These are phyloP conservation scores for Carex myosuroides DNA, from an alignment of 176 grass and related monocot species.

Conservation along the genomic window DNA sequence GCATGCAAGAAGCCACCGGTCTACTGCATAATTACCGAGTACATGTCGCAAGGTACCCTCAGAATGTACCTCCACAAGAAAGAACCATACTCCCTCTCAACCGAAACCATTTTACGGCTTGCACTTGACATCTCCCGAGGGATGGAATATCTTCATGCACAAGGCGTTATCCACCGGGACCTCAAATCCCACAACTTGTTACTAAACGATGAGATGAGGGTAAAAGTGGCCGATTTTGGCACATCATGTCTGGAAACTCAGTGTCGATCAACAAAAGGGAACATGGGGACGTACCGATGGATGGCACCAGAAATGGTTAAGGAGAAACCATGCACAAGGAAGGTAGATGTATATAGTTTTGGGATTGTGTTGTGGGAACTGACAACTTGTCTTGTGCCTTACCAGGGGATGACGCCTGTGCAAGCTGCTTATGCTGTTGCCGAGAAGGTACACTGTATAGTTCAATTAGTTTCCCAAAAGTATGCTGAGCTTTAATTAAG, in stretches of 20 bases:
- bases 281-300: constrained; percentile 97
- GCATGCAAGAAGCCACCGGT: constrained; percentile 93
- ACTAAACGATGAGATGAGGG: constrained; percentile 93
- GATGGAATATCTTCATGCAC: constrained; percentile 92
- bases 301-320: constrained; percentile 98
- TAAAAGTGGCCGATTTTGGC: constrained; percentile 95
- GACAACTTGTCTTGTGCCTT: constrained; percentile 89
- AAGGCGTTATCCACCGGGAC: constrained; percentile 93
- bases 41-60: constrained; percentile 99
- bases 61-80: constrained; percentile 99
- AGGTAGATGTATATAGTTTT: constrained; percentile 98
- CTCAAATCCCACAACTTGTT: constrained; percentile 97
- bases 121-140: constrained; percentile 90
- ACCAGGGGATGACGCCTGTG: constrained; percentile 95
- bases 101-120: constrained; percentile 75
- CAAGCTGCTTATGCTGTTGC: constrained; percentile 89
- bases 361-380: constrained; percentile 98
- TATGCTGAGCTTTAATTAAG: background rate
- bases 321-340: constrained; percentile 92
- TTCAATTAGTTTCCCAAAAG: too few relatives aligned
- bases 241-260: constrained; percentile 85
- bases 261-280: constrained; percentile 68
- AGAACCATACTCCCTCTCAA: constrained; percentile 82
- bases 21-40: constrained; percentile 97
- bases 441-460: constrained; percentile 43